Evolutionary conservation across 108 stramenopile genomes (phyloP).

Genomic region (Cylindrotheca fusiformis): DNA sequence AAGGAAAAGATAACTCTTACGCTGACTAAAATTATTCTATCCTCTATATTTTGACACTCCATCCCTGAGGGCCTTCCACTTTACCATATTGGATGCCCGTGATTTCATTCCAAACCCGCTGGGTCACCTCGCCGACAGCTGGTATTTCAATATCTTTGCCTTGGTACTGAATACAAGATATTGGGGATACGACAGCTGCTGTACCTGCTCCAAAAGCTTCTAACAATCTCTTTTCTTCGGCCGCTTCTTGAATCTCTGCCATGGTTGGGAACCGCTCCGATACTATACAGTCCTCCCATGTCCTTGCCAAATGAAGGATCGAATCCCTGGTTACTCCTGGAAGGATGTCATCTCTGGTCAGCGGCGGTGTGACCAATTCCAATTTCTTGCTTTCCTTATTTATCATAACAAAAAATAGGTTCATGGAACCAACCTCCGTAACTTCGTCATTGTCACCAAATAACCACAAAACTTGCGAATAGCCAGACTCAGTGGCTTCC

Average conservation of each 20-base stretch:
- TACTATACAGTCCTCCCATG: constrained; percentile 81
- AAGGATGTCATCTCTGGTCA: constrained; percentile 89
- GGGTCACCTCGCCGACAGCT: constrained; percentile 77
- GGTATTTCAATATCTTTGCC: constrained; percentile 78
- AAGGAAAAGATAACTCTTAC: no score
- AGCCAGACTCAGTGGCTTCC: constrained; percentile 77
- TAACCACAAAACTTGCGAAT: constrained; percentile 91
- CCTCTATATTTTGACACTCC: constrained; percentile 38
- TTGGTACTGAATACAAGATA: constrained; percentile 76
- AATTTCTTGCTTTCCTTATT: constrained; percentile 53
- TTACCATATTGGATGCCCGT: constrained; percentile 90
- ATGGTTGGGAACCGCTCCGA: constrained; percentile 77
- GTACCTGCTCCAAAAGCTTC: constrained; percentile 97
- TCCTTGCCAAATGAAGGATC: constrained; percentile 71
- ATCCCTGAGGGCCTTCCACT: constrained; percentile 61
- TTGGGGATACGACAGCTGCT: constrained; percentile 94
- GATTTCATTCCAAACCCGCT: constrained; percentile 83
- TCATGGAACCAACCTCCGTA: constrained; percentile 98
- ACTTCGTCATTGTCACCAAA: constrained; percentile 86
- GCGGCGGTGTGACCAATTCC: constrained; percentile 92
- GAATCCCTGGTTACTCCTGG: constrained; percentile 92
- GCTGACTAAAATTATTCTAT: no score
- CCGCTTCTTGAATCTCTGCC: constrained; percentile 78
- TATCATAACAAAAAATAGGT: constrained; percentile 86
- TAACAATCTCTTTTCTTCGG: constrained; percentile 71